Base-by-base conservation (phyloP, 805 yeast species). In the Saccharomycopsis javanensis region DNA sequence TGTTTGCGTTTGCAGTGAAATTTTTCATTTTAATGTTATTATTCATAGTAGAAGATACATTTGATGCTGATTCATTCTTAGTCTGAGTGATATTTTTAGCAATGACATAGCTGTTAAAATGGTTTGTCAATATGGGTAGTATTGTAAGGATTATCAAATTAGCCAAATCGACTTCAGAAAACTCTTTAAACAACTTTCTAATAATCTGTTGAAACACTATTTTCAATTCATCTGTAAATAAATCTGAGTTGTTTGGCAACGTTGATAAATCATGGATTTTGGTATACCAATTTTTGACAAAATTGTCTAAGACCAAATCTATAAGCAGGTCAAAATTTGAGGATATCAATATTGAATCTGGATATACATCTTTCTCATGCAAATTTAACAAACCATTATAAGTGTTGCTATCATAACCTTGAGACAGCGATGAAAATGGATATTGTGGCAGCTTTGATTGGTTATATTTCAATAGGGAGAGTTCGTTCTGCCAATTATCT, bases 91-190 rank as follows among this genome's bases (percentile, higher is more conserved):
- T 30, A 13, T 71, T 71, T 53, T 69, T 75, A 0, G 83, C 78
- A 0, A 62, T 62, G 2, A 77, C 70, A 64, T 76, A 87, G 6
- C 72, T 71, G 6, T 72, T 70, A 58, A 85, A 77, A 66, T 90
- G 96, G 11, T 76, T 78, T 1, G 87, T 83, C 1, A 88, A 5
- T 1, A 84, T 63, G 0, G 97, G 96, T 5, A 87, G 56, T 0
- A 87, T 35, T 50, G 76, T 75, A 31, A 80, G 70, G 1, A 88
- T 82, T 2, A 86, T 59, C 31, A 88, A 65, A 46, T 76, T 75
- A 0, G 89, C 74, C 20, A 79, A 69, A 64, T 88, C 88, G 0
- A 82, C 57, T 0, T 65, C 63, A 0, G 60, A 64, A 0, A 83
- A 57, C 31, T 85, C 68, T 3, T 61, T 58, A 27, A 76, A 75